Conservation (phyloP, 495 filamentous ascomycete species). For the Trichocladium uniseriatum region DNA sequence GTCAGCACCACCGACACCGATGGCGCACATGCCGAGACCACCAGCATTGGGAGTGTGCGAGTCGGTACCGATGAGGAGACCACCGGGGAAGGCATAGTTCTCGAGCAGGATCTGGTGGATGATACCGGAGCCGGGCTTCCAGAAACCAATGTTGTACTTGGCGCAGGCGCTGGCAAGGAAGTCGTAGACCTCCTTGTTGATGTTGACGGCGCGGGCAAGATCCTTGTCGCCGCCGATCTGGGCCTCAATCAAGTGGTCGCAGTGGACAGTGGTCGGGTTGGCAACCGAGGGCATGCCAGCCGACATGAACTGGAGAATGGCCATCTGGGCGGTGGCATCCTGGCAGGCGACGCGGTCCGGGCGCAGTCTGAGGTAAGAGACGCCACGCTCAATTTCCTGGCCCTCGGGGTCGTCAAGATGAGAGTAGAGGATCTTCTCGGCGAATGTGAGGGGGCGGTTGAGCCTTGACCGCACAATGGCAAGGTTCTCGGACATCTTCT, state of each 20-base stretch:
- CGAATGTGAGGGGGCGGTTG: conserved; percentile 86
- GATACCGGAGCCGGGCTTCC: conserved; percentile 96
- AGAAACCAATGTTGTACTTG: conserved; percentile 99
- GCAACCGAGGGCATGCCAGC: conserved; percentile 91
- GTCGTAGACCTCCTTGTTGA: conserved; percentile 99
- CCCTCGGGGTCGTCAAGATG: conserved; percentile 95
- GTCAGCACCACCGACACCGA: conserved; percentile 95
- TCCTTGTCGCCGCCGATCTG: conserved; percentile 92
- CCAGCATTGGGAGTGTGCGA: conserved; percentile 98
- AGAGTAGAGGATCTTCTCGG: conserved; percentile 98
- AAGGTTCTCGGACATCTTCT: conserved; percentile 98
- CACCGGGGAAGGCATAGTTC: conserved; percentile 97
- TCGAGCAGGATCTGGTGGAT: conserved; percentile 98
- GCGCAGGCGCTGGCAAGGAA: conserved; percentile 91
- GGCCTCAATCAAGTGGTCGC: conserved; percentile 98
- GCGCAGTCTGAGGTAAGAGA: conserved; percentile 89
- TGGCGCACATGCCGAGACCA: conserved; percentile 91
- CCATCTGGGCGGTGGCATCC: conserved; percentile 99
- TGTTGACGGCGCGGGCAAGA: conserved; percentile 77
- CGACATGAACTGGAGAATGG: conserved; percentile 99
- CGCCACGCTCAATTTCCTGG: conserved; percentile 91
- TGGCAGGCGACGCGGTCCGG: conserved; percentile 98
- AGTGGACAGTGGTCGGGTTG: conserved; percentile 95
- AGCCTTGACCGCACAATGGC: conserved; percentile 58
- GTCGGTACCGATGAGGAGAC: conserved; percentile 95